A percentile compares a stretch with the other conserved stretches of the same genome.
These are phyloP conservation scores for Danielia oregonensis DNA, from an alignment of 805 yeast genomes.

Conservation along the genomic window DNA sequence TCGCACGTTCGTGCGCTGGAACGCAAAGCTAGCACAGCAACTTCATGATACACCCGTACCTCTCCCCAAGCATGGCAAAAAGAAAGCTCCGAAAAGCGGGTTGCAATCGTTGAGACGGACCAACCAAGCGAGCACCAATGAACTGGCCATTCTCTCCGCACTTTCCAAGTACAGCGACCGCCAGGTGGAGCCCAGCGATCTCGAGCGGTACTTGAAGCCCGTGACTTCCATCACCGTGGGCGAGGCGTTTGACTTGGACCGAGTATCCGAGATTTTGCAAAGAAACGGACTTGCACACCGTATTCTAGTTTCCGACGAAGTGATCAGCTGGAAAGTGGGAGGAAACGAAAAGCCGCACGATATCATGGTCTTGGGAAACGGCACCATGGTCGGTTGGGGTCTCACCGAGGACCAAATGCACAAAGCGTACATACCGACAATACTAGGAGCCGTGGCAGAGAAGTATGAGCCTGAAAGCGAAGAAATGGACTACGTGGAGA, in stretches of 20 bases:
- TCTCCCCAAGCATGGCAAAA: constrained; percentile 1
- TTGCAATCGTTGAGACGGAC: constrained; percentile 13
- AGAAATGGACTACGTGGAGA: constrained; percentile 76
- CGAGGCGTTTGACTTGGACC: constrained; percentile 61
- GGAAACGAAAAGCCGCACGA: constrained; percentile 30
- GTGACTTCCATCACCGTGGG: constrained; percentile 72
- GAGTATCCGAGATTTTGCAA: constrained; percentile 35
- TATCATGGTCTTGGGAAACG: constrained; percentile 67
- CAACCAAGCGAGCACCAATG: constrained; percentile 23
- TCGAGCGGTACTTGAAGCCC: constrained; percentile 33
- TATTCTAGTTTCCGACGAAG: constrained; percentile 61
- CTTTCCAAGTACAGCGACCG: constrained; percentile 13
- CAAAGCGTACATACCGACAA: constrained; percentile 47
- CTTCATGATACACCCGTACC: neutral
- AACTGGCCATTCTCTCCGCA: constrained; percentile 12
- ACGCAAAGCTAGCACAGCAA: neutral
- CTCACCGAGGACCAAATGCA: constrained; percentile 52
- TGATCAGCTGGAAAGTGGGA: constrained; percentile 43
- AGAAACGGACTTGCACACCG: constrained; percentile 19
- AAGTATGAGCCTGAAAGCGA: constrained; percentile 63
- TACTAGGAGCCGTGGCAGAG: constrained; percentile 42
- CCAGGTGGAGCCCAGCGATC: constrained; percentile 18
- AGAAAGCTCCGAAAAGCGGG: constrained; percentile 11
- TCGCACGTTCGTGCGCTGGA: too few relatives aligned
- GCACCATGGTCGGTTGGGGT: constrained; percentile 85